A percentile compares a stretch with the other conserved stretches of the same genome.
These are phyloP conservation scores for Eimeria sp. DNA, from an alignment of 169 alveolate species.

Conservation along the genomic window DNA sequence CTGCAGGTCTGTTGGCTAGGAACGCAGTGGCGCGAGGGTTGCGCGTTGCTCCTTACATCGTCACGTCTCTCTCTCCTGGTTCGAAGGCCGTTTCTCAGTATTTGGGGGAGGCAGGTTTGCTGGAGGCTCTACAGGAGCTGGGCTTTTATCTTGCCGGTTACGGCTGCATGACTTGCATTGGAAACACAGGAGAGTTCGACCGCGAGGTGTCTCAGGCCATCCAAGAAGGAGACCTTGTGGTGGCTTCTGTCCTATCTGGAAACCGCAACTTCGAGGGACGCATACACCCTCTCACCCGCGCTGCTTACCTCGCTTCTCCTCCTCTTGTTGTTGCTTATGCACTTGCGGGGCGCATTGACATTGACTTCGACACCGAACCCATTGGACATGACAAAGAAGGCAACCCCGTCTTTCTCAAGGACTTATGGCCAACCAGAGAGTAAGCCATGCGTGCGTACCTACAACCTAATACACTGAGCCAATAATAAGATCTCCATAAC, in stretches of 20 bases:
- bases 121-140: conserved; percentile 80
- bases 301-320: conserved; percentile 98
- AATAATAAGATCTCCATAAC: background rate
- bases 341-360: conserved; percentile 96
- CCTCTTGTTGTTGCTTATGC: conserved; percentile 98
- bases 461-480: too few relatives aligned
- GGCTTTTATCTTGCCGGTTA: conserved; percentile 97
- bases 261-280: conserved; percentile 99
- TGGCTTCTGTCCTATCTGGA: conserved; percentile 97
- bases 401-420: conserved; percentile 93
- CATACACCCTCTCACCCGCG: conserved; percentile 97
- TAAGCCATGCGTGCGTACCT: conserved; percentile 79
- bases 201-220: conserved; percentile 96
- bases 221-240: conserved; percentile 94
- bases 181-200: conserved; percentile 98
- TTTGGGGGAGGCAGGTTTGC: conserved; percentile 56
- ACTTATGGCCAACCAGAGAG: conserved; percentile 96
- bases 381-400: conserved; percentile 88
- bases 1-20: conserved; percentile 98
- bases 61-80: conserved; percentile 98
- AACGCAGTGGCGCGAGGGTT: conserved; percentile 91
- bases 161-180: conserved; percentile 99
- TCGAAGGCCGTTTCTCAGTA: conserved; percentile 73
- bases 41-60: conserved; percentile 93
- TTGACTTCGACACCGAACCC: conserved; percentile 96